Evolutionary conservation across 495 filamentous ascomycete genomes (phyloP).

Genomic region (Cenococcum geophilum): DNA sequence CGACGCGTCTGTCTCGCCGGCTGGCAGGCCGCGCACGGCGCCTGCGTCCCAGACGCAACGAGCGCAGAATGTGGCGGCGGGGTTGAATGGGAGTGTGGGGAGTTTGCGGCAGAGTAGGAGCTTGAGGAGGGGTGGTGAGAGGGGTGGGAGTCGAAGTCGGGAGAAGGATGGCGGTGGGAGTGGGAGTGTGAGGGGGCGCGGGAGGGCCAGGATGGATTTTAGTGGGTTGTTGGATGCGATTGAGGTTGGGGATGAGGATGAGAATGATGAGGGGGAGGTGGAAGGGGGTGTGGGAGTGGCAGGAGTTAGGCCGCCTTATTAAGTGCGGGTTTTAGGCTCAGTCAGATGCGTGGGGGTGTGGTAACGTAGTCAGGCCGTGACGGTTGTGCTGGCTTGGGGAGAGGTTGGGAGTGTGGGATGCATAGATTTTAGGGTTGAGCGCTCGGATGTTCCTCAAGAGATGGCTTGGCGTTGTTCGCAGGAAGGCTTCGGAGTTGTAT

Average conservation of each 20-base stretch:
- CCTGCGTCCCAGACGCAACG: not conserved
- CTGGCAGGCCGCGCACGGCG: constrained; percentile 18
- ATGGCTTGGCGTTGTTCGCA: too few species aligned
- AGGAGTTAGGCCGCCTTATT: constrained; percentile 11
- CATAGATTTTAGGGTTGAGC: too few species aligned
- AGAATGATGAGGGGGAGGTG: not conserved
- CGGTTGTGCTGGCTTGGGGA: too few species aligned
- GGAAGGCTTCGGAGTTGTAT: too few species aligned
- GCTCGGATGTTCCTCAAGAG: too few species aligned
- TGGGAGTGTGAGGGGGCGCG: not conserved
- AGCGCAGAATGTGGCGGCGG: constrained; percentile 9
- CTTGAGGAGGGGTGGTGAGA: constrained; percentile 17
- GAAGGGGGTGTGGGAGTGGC: not conserved
- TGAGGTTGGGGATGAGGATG: constrained; percentile 20
- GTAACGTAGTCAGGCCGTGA: too few species aligned
- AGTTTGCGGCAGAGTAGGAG: constrained; percentile 18
- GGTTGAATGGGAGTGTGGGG: constrained; percentile 14
- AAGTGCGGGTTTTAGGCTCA: not conserved
- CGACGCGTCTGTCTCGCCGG: constrained; percentile 9
- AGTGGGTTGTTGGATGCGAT: constrained; percentile 28
- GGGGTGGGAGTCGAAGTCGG: constrained; percentile 1
- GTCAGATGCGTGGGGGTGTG: too few species aligned
- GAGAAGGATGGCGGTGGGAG: constrained; percentile 1
- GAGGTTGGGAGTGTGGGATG: too few species aligned
- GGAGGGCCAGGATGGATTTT: constrained; percentile 23